Base-by-base conservation (phyloP, 1,139 yeast genomes). In the Nakaseomyces nivariensis region DNA sequence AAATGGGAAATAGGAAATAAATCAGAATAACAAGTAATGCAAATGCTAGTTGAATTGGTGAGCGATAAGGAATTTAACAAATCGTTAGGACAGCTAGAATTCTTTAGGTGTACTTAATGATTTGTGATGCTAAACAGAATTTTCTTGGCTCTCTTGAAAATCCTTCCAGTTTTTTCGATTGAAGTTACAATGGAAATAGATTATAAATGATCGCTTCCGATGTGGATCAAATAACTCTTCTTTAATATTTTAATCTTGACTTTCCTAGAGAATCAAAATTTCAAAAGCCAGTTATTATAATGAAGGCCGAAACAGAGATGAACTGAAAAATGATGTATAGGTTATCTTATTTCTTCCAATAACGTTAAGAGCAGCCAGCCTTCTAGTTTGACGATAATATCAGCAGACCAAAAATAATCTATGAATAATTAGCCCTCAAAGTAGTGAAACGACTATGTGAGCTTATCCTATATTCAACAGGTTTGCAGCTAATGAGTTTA, bases 1-100 rank as follows among this genome's bases (percentile, higher is more conserved):
- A 37, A 37, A 13, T 37, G 40, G 26, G 26, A 8, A 37, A 13
- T n/a, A 25, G n/a, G 17, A 38, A 26, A 4, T 25, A 24, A 38
- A 38, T 25, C 27, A 38, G 42, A 25, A 38, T 25, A 38, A 38
- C 42, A 38, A 24, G 31, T 38, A 38, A 38, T 38, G 42, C 42
- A 38, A 38, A 38, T 38, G 42, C 42, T 9, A 38, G 22, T 25
- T 24, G 42, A 10, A 38, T 25, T 25, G 13, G 13, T 6, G 22
- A 38, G 24, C 5, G 11, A 25, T 38, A 17, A 11, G 24, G 24
- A 38, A 25, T 7, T 33, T 10, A 26, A 38, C 11, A 38, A 22
- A 37, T 37, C 10, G 40, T 3, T n/a, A 25, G 24, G 10, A 17
- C 5, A 7, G 1, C 40, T 17, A n/a, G 25, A 37, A 37, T 29